Conservation (phyloP, 139 green algal species). For the Raphidocelis subcapitata region DNA sequence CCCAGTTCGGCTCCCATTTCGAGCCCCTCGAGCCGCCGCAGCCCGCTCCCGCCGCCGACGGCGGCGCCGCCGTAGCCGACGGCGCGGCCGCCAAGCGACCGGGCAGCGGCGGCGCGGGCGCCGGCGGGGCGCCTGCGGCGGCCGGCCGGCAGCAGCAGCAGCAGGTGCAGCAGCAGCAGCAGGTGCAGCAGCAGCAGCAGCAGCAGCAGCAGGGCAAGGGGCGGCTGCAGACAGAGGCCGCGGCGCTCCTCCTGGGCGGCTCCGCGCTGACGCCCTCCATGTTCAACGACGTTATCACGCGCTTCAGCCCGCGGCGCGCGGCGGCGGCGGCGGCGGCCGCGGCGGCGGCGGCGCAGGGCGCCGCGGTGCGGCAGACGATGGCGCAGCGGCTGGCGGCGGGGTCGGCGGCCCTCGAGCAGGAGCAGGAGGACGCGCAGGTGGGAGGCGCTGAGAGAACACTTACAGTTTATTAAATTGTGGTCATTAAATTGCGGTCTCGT, state of each 20-base stretch:
- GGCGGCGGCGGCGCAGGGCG: conserved; percentile 4
- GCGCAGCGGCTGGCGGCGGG: conserved; percentile 22
- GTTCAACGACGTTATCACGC: conserved; percentile 55
- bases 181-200: conserved; percentile 7
- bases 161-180: conserved; percentile 9
- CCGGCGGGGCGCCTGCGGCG: not conserved
- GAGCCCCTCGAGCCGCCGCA: not conserved
- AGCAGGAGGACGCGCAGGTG: conserved; percentile 77
- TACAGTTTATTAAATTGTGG: not conserved
- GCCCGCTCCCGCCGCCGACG: not conserved
- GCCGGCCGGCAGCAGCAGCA: conserved; percentile 10
- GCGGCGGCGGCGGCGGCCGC: conserved; percentile 9
- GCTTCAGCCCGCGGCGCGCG: conserved; percentile 52
- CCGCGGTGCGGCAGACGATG: conserved; percentile 18
- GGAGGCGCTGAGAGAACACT: not conserved
- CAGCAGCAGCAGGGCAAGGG: conserved; percentile 5
- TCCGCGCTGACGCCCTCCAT: conserved; percentile 55
- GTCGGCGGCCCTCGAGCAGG: conserved; percentile 13
- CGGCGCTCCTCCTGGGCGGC: conserved; percentile 40
- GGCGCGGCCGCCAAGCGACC: not conserved
- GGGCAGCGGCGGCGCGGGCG: not conserved
- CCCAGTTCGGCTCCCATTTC: conserved; percentile 53
- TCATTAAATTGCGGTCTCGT: not conserved
- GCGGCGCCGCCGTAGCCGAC: not conserved
- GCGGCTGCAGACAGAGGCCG: not conserved